Evolutionary conservation across 2,329 filamentous ascomycete species (phyloP), one percentile per base, ranked within the genome.

Genomic region (Phyllosticta citrichinensis): DNA sequence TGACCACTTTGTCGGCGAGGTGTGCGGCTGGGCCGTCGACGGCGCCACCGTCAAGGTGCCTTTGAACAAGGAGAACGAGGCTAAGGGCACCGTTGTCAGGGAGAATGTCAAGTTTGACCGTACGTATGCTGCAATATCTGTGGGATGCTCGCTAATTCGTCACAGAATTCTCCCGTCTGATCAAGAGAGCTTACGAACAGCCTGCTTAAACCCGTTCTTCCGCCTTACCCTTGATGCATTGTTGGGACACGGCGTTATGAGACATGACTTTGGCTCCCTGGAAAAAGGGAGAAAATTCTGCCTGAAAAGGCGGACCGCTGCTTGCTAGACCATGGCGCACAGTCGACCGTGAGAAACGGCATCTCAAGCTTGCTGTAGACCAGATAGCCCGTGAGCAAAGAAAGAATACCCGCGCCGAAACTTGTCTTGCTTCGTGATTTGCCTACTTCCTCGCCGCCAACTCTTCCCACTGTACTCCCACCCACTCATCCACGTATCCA

Each of bases 401-500:
- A 19, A 47, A n/a, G 6, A 47, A 47, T 47, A 47, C 40, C 40
- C 17, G 40, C 40, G 40, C 40, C 40, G 5, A 12, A 11, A 14
- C 33, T 40, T 40, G 22, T 22, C 33, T 9, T 40, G 33, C 14
- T 47, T 17, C 6, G 8, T 47, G 19, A 17, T 1, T 14, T 33
- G 11, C 27, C 52, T 62, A 51, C 56, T 50, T 65, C 33, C 62
- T 63, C 56, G 62, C 64, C 54, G 70, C 70, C 52, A 78, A 69
- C 74, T 97, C 92, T 75, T 99, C 94, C 94, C 93, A 99, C 75
- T 99, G 94, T 65, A 97, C 94, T 6, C 93, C 94, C n/a, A 83
- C 86, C 93, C 94, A 99, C 75, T 99, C 94, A 78, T 97, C 94
- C 19, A 91, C 69, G 75, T 95, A 97, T 1, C 87, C 89, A 0